Evolutionary conservation across 768 basidiomycete genomes (phyloP).

Genomic region (Lentinus brumalis): DNA sequence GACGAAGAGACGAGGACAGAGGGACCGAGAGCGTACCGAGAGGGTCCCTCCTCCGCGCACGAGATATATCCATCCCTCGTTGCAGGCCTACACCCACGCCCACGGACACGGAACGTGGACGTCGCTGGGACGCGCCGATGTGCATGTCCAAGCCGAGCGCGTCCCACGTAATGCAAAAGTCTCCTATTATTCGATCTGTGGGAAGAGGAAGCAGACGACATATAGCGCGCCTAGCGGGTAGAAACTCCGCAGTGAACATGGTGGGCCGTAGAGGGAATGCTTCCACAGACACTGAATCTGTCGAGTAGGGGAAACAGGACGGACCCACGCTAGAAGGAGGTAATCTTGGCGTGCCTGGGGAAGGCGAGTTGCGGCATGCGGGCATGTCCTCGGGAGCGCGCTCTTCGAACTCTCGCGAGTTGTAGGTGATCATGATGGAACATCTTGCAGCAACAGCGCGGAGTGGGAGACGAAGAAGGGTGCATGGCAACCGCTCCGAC

Average conservation of each 20-base stretch:
- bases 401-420: neutral
- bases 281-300: neutral
- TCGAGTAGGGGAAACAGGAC: neutral
- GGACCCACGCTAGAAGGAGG: neutral
- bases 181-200: neutral
- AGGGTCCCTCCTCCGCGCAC: neutral
- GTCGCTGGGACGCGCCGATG: neutral
- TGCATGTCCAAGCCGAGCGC: neutral
- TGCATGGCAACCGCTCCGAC: neutral
- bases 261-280: neutral
- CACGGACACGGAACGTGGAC: neutral
- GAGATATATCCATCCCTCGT: slow-evolving; percentile 9
- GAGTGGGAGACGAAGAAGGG: neutral
- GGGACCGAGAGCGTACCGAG: slow-evolving; percentile 5
- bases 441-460: neutral
- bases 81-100: neutral
- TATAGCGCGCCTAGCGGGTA: neutral
- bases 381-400: neutral
- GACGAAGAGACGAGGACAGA: neutral
- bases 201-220: neutral
- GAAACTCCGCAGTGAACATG: neutral
- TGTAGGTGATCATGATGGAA: neutral
- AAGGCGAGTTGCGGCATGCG: neutral
- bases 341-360: neutral
- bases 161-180: neutral